phyloP scores from a whole-genome alignment of 805 yeast species.

The Wickerhamiella allomyrinae region DNA sequence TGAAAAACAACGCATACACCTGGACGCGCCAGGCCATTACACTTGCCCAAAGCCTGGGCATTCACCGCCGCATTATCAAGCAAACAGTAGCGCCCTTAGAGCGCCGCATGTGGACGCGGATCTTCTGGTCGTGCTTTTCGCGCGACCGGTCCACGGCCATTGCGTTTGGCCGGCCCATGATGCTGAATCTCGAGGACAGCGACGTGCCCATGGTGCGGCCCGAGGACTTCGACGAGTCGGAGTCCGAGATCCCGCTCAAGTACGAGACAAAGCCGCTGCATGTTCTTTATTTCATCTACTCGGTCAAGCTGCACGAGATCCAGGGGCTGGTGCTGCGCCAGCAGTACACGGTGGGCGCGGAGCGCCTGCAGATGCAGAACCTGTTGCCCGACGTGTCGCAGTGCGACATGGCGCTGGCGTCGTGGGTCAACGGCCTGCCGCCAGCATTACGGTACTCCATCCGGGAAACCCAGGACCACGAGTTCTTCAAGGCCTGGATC shows the following conservation, averaged over 20 bases:
- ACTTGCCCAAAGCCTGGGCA: conserved; percentile 61
- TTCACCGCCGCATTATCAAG: conserved; percentile 34
- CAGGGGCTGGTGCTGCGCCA: conserved; percentile 54
- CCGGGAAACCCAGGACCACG: conserved; percentile 36
- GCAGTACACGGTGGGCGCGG: conserved; percentile 58
- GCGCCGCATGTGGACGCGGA: conserved; percentile 41
- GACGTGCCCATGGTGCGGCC: conserved; percentile 58
- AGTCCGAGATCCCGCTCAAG: conserved; percentile 26
- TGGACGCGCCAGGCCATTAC: conserved; percentile 60
- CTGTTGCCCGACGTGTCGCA: conserved; percentile 39
- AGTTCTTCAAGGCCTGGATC: conserved; percentile 42
- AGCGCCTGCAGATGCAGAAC: conserved; percentile 30
- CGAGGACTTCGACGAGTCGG: conserved; percentile 49
- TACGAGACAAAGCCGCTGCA: conserved; percentile 27
- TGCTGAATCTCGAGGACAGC: conserved; percentile 56
- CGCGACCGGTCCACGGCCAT: conserved; percentile 57
- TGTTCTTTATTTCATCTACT: conserved; percentile 44
- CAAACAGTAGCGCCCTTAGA: conserved; percentile 29
- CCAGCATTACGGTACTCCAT: conserved; percentile 47
- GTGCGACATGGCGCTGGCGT: conserved; percentile 63
- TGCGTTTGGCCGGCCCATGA: conserved; percentile 60
- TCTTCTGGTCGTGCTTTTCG: conserved; percentile 67
- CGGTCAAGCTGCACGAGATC: conserved; percentile 54
- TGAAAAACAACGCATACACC: conserved; percentile 48
- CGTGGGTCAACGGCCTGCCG: conserved; percentile 61